These are phyloP conservation scores for Pyracantha coccinea DNA, from an alignment of 331 rosid genomes.

Conservation along the genomic window DNA sequence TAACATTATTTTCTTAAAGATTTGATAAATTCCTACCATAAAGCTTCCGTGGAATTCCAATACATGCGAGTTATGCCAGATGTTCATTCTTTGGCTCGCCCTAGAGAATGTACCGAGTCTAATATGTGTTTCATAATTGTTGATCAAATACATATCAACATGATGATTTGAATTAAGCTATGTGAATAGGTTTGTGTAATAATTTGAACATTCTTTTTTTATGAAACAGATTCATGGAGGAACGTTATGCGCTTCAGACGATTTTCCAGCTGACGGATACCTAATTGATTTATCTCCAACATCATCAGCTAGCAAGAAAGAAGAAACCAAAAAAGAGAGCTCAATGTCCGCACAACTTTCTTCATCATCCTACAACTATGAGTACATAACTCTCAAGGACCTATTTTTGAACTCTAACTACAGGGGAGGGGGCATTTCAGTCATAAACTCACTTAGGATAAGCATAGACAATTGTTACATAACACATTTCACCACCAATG, in stretches of 20 bases:
- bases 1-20: neutral
- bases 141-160: neutral
- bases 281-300: slow-evolving; percentile 63
- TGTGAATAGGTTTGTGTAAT: neutral
- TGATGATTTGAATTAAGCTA: neutral
- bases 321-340: neutral
- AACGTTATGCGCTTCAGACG: slow-evolving; percentile 56
- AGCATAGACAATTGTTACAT: slow-evolving; percentile 86
- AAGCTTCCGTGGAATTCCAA: neutral
- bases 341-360: slow-evolving; percentile 15
- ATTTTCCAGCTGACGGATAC: slow-evolving; percentile 51
- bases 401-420: slow-evolving; percentile 69
- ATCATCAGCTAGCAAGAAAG: slow-evolving; percentile 17
- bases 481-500: slow-evolving; percentile 70
- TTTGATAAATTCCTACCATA: neutral
- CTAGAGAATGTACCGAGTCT: neutral
- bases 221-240: slow-evolving; percentile 81
- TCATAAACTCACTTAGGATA: slow-evolving; percentile 67
- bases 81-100: neutral
- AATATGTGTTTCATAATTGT: neutral
- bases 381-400: slow-evolving; percentile 62
- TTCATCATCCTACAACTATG: slow-evolving; percentile 61
- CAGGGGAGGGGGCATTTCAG: slow-evolving; percentile 78
- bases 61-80: neutral
- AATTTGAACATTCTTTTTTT: neutral